A percentile compares a stretch with the other conserved stretches of the same genome.
Evolutionary conservation across 2,329 filamentous ascomycete species (phyloP).

Genomic region (Aureobasidium sp.): DNA sequence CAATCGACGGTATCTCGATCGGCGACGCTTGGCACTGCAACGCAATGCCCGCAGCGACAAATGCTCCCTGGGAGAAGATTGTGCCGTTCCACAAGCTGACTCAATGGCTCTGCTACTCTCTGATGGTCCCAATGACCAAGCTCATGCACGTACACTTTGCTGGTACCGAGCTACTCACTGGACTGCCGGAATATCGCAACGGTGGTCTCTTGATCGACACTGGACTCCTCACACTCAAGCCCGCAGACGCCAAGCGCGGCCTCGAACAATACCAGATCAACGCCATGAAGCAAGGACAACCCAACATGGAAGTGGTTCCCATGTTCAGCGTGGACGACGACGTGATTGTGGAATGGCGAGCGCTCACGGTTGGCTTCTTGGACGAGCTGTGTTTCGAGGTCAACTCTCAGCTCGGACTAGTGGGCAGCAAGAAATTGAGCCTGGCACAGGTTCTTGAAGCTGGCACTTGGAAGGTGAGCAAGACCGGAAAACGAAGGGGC

Average conservation of each 20-base stretch:
- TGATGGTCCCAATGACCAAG: slow-evolving; percentile 84
- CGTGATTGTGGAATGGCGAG: slow-evolving; percentile 72
- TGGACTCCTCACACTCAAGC: slow-evolving; percentile 68
- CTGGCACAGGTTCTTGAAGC: slow-evolving; percentile 89
- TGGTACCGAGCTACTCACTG: slow-evolving; percentile 75
- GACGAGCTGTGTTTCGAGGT: slow-evolving; percentile 63
- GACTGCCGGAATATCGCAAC: slow-evolving; percentile 85
- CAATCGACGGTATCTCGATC: slow-evolving; percentile 75
- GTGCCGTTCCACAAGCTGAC: slow-evolving; percentile 90
- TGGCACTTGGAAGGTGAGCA: slow-evolving; percentile 88
- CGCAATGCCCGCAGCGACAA: slow-evolving; percentile 67
- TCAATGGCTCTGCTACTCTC: slow-evolving; percentile 88
- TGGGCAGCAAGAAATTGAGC: slow-evolving; percentile 60
- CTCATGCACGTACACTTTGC: slow-evolving; percentile 73
- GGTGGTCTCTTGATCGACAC: slow-evolving; percentile 82
- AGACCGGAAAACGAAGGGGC: background rate
- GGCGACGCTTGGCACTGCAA: slow-evolving; percentile 93
- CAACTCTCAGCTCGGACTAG: slow-evolving; percentile 57
- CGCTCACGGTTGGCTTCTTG: slow-evolving; percentile 64
- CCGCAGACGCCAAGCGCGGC: slow-evolving; percentile 59
- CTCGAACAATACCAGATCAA: slow-evolving; percentile 61
- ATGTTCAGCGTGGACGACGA: slow-evolving; percentile 66
- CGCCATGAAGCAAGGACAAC: slow-evolving; percentile 61
- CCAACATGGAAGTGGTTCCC: slow-evolving; percentile 63
- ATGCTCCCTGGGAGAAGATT: slow-evolving; percentile 67